Percentiles rank a stretch among this genome's conserved stretches.
phyloP scores from a whole-genome alignment of 2,329 filamentous ascomycete species.

The Colletotrichum chlorophyti region DNA sequence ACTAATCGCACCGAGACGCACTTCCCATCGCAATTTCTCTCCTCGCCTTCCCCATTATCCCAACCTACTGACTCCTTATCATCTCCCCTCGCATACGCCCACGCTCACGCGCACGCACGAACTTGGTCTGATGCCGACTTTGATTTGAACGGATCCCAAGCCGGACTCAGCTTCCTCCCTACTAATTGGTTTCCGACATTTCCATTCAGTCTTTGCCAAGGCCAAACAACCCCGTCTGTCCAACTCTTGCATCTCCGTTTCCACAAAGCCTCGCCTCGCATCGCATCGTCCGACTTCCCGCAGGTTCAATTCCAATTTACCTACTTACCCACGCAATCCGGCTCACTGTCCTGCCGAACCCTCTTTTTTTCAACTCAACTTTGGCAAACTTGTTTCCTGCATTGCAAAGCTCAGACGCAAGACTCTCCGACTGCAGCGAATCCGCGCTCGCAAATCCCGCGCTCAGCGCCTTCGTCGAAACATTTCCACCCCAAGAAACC shows the following conservation, averaged over 20 bases:
- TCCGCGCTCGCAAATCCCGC: slow-evolving; percentile 13
- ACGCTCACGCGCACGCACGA: not conserved
- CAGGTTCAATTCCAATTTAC: not conserved
- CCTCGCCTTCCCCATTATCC: slow-evolving; percentile 5
- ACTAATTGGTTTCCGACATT: too few relatives aligned
- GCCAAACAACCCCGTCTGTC: not conserved
- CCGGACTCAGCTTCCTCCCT: not conserved
- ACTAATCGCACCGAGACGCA: slow-evolving; percentile 25
- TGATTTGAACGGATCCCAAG: not conserved
- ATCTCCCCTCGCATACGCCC: slow-evolving; percentile 12
- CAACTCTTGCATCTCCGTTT: not conserved
- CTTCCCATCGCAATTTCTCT: slow-evolving; percentile 23
- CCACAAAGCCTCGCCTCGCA: slow-evolving; percentile 16
- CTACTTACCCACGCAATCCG: not conserved
- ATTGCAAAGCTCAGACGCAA: slow-evolving; percentile 15
- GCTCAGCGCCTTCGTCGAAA: slow-evolving; percentile 19
- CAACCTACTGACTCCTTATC: slow-evolving; percentile 15
- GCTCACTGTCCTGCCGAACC: slow-evolving; percentile 6
- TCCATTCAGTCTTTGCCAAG: slow-evolving; percentile 14
- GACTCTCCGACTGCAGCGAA: slow-evolving; percentile 23
- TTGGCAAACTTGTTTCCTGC: slow-evolving; percentile 6
- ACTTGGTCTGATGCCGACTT: not conserved
- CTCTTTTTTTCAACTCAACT: not conserved
- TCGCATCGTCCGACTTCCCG: slow-evolving; percentile 9
- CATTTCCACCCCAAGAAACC: slow-evolving; percentile 25